Evolutionary conservation across 345 rosid species (phyloP), one percentile per base, ranked within the genome.

Genomic region (Gossypium bickii): DNA sequence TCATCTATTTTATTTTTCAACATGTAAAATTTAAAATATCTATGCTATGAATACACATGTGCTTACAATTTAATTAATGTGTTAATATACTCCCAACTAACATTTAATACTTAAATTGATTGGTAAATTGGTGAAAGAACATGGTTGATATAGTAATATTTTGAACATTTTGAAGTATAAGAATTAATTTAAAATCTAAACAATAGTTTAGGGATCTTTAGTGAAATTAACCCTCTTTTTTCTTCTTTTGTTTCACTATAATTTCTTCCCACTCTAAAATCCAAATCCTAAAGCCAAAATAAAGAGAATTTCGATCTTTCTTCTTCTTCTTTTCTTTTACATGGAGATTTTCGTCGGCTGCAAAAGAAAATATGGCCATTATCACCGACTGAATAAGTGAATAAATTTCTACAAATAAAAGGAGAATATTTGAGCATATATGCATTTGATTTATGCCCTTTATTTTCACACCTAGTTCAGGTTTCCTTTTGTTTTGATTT

Each of bases 341-440:
- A 78, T 83, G 20, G 86, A 84, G 86, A 83, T 83, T 59, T 44
- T 47, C 67, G 67, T 43, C 27, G 17, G 8, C 64, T 60, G 64
- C 10, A 60, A 60, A 12, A 60, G 41, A 60, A 25, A 60, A 60
- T 10, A 1, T 64, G 25, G 34, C 59, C 79, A 78, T 63, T 16
- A 63, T 69, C 83, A 80, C 78, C 80, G 82, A 58, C 76, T 12
- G 22, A 29, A 7, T 34, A 68, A 68, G 44, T 9, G 44, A 34
- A 34, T 34, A 34, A 34, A 34, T 34, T 34, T 34, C 38, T 34
- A 34, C 38, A 34, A 34, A 34, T 34, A 34, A 34, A 34, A 68
- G 49, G 44, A 9, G 24, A 49, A 68, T 49, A 49, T 68, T 15
- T 15, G 38, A 38, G 16, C 51, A 61, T 70, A 53, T 70, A 70